Base-by-base conservation (phyloP, 768 basidiomycete genomes). In the Tricholoma saponaceum region DNA sequence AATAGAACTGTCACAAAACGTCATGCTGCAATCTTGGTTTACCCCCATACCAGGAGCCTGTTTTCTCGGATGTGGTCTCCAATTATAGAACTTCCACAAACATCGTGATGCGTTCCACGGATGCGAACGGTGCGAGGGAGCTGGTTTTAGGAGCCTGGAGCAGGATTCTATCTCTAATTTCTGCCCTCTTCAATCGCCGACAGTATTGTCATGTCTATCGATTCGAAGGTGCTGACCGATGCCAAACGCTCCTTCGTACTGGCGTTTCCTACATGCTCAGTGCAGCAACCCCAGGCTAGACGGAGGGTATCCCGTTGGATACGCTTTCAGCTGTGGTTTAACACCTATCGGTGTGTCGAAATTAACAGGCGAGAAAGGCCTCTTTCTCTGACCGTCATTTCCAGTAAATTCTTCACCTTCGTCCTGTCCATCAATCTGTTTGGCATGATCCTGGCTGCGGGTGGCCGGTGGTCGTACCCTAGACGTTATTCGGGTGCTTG, bases 361-460 rank as follows among this genome's bases (percentile, higher is more conserved):
- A 44, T 26, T 43, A 13, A 32, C 25, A 26, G 4, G 54, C 41
- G 26, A 28, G 12, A 22, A 33, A 30, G n/a, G n/a, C n/a, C n/a
- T n/a, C 30, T 23, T 32, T 26, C n/a, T 23, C 32, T 39, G 8
- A 30, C 33, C 57, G 43, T 12, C 5, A 22, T 43, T 41, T 51
- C 4, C 18, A 90, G 89, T 50, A 91, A 90, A 72, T 87, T 92
- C 58, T 92, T 87, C 69, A 82, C 81, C 0, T 69, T 89, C 55
- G 72, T 83, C 14, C 75, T 89, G 60, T 68, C 73, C 0, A 58
- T 89, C 44, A 93, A 93, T 61, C 65, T 84, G 57, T 69, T 80
- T 22, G 86, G 80, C 2, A 65, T 92, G 26, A 67, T 79, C 32
- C 72, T 90, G 2, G 85, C 91, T 6, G 81, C 80, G 5, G 75